A percentile compares a stretch with the other conserved stretches of the same genome.
phyloP scores from a whole-genome alignment of 805 yeast species.

The Kuraishia piskuri region DNA sequence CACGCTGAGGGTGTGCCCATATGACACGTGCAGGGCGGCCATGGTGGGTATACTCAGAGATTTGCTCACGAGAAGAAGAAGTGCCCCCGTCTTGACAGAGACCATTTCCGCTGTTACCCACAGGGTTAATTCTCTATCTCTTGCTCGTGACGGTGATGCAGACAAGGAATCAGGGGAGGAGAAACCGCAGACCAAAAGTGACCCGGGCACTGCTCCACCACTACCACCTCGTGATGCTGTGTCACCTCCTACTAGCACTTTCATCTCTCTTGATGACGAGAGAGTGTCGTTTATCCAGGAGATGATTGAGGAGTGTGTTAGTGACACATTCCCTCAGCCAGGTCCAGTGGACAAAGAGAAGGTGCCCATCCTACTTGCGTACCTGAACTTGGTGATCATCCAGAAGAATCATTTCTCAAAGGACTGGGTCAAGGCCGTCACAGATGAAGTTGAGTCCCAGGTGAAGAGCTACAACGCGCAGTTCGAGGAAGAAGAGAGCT shows the following conservation, averaged over 20 bases:
- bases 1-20: constrained; percentile 59
- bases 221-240: constrained; percentile 29
- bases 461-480: constrained; percentile 1
- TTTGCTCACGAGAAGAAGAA: constrained; percentile 33
- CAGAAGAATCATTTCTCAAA: constrained; percentile 2
- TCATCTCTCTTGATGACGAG: constrained; percentile 31
- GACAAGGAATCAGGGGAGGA: neutral
- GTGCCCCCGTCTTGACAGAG: neutral
- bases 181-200: constrained; percentile 1
- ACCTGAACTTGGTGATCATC: constrained; percentile 4
- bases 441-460: neutral
- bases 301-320: constrained; percentile 29
- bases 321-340: constrained; percentile 21
- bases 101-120: neutral
- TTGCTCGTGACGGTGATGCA: neutral
- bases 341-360: neutral
- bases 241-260: constrained; percentile 13
- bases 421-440: constrained; percentile 1
- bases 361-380: constrained; percentile 1
- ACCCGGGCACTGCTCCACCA: constrained; percentile 14
- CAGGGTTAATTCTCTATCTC: constrained; percentile 3
- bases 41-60: constrained; percentile 64
- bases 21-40: constrained; percentile 48
- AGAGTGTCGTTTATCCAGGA: constrained; percentile 34
- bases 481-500: neutral